Evolutionary conservation across 805 yeast genomes (phyloP).

Genomic region (Pichia scutulata): DNA sequence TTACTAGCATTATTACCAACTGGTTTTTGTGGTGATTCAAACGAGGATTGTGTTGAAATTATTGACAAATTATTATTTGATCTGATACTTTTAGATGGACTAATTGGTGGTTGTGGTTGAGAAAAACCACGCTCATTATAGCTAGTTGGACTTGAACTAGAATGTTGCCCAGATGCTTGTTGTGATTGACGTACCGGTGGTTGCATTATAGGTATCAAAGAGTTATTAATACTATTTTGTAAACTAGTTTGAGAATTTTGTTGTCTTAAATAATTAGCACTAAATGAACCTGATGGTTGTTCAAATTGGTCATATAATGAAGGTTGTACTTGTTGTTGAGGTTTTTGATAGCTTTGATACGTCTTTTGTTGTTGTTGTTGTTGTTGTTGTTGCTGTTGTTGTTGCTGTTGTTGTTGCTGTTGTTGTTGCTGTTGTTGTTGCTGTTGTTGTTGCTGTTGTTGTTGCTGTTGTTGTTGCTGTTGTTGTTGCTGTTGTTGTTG

Average conservation of each 20-base stretch:
- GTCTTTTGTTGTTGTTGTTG: constrained; percentile 13
- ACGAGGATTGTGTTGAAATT: constrained; percentile 24
- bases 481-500: constrained; percentile 8
- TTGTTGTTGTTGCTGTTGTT: constrained; percentile 17
- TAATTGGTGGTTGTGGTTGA: constrained; percentile 28
- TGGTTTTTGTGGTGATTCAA: constrained; percentile 21
- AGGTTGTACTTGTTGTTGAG: constrained; percentile 20
- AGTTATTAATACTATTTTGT: constrained; percentile 6
- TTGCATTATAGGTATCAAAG: background rate
- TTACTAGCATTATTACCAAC: background rate
- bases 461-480: constrained; percentile 16
- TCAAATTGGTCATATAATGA: constrained; percentile 7
- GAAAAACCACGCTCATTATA: constrained; percentile 16
- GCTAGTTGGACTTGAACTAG: constrained; percentile 22
- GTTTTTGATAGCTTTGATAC: constrained; percentile 26
- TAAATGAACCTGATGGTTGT: constrained; percentile 14
- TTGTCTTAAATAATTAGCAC: constrained; percentile 15
- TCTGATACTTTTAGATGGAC: constrained; percentile 29
- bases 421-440: constrained; percentile 19
- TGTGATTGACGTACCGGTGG: constrained; percentile 6
- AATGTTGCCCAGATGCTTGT: constrained; percentile 5
- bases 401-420: background rate
- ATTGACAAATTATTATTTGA: constrained; percentile 25
- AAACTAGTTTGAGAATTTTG: constrained; percentile 19
- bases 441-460: constrained; percentile 24